These are phyloP conservation scores for Multifurca ochricompacta DNA, from an alignment of 768 basidiomycete species.

Conservation along the genomic window DNA sequence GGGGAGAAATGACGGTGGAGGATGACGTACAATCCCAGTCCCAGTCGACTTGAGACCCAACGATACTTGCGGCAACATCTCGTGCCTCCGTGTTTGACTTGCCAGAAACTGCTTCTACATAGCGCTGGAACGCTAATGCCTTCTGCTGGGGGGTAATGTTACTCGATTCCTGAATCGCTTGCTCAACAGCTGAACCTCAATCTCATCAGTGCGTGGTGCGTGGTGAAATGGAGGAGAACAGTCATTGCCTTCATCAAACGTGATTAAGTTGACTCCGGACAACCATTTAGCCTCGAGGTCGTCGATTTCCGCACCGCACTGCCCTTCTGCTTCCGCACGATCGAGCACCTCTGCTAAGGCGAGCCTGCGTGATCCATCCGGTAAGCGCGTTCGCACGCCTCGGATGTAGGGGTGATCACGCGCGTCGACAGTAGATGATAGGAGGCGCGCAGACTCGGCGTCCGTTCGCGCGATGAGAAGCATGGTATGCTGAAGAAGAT, in stretches of 20 bases:
- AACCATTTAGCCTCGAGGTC: constrained; percentile 72
- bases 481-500: constrained; percentile 83
- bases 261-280: constrained; percentile 55
- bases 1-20: not conserved
- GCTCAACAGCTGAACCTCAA: constrained; percentile 44
- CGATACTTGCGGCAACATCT: constrained; percentile 61
- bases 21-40: constrained; percentile 73
- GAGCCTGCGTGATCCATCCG: constrained; percentile 30
- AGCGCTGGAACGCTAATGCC: constrained; percentile 47
- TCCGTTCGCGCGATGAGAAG: constrained; percentile 89
- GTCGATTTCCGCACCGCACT: constrained; percentile 62
- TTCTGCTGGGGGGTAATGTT: constrained; percentile 40
- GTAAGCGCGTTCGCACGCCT: constrained; percentile 45
- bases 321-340: constrained; percentile 57
- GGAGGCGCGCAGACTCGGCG: constrained; percentile 76
- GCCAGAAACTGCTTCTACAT: constrained; percentile 47
- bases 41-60: constrained; percentile 72
- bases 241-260: constrained; percentile 77
- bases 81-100: constrained; percentile 71
- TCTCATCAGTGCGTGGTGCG: not conserved
- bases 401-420: constrained; percentile 74
- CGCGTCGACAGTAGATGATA: constrained; percentile 77
- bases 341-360: constrained; percentile 65
- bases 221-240: not conserved
- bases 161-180: constrained; percentile 44